These are phyloP conservation scores for Aciculosporium take DNA, from an alignment of 2,329 filamentous ascomycete species.

Conservation along the genomic window DNA sequence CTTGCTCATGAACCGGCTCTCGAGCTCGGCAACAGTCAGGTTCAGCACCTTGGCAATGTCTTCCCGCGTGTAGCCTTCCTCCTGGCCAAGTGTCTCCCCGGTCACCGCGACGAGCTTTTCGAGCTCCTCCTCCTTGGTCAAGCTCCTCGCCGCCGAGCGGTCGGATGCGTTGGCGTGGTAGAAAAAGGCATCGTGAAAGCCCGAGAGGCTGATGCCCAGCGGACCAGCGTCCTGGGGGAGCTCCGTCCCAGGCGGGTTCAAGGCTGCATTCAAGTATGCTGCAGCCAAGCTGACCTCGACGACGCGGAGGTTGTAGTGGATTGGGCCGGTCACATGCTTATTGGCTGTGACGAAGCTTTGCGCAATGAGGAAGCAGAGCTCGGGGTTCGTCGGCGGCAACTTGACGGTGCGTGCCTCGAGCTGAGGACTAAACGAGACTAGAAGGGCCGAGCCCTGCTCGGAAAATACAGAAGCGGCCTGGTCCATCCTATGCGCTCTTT, in stretches of 20 bases:
- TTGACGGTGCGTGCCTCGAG: constrained; percentile 64
- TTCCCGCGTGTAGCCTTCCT: constrained; percentile 76
- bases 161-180: constrained; percentile 26
- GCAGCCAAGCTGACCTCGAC: constrained; percentile 91
- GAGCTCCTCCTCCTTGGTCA: constrained; percentile 51
- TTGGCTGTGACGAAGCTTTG: constrained; percentile 90
- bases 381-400: constrained; percentile 68
- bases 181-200: constrained; percentile 78
- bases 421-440: constrained; percentile 74
- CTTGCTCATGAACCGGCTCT: constrained; percentile 66
- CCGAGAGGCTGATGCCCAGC: constrained; percentile 67
- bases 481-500: constrained; percentile 57
- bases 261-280: constrained; percentile 44
- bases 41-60: constrained; percentile 64
- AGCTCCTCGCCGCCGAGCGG: constrained; percentile 27
- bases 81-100: constrained; percentile 55
- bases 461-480: constrained; percentile 94
- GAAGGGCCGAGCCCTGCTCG: constrained; percentile 68
- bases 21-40: constrained; percentile 55
- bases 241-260: constrained; percentile 40
- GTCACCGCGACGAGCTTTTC: constrained; percentile 56
- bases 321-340: constrained; percentile 84
- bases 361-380: constrained; percentile 82
- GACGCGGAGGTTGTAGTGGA: constrained; percentile 93
- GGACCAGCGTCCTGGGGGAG: constrained; percentile 70